phyloP scores from a whole-genome alignment of 352 stramenopile genomes.

The Elongisporangium prolatum region DNA sequence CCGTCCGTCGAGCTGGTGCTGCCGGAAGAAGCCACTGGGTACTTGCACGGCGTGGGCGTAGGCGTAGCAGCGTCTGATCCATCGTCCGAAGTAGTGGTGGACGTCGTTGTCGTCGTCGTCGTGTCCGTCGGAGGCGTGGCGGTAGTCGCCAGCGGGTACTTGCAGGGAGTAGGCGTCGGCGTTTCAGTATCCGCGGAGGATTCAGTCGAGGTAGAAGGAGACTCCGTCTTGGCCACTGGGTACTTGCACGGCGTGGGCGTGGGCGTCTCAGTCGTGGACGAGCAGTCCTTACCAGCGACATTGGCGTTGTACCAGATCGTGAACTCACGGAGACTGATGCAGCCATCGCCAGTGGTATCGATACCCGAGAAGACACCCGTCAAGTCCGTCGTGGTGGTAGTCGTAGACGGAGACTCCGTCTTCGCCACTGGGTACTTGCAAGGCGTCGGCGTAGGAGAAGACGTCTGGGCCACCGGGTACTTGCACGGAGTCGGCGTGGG shows the following conservation, averaged over 20 bases:
- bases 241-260: background rate
- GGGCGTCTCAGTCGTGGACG: background rate
- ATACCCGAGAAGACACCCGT: background rate
- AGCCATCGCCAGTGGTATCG: background rate
- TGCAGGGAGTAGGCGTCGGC: background rate
- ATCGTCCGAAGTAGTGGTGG: background rate
- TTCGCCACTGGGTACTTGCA: background rate
- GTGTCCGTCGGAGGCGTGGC: background rate
- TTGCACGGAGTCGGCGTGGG: background rate
- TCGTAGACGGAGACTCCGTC: background rate
- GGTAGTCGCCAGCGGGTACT: background rate
- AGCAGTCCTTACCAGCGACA: background rate
- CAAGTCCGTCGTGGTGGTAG: background rate
- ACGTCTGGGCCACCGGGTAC: background rate
- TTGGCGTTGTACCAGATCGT: background rate
- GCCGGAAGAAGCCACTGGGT: background rate
- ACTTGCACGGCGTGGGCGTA: background rate
- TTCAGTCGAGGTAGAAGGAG: background rate
- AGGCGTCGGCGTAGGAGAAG: no score
- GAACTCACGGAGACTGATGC: background rate
- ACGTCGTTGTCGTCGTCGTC: background rate
- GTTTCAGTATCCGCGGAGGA: background rate
- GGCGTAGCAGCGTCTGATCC: background rate
- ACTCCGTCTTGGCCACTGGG: background rate
- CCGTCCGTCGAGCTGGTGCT: background rate